Base-by-base conservation (phyloP, 2,329 filamentous ascomycete species). In the Claviceps cyperi region DNA sequence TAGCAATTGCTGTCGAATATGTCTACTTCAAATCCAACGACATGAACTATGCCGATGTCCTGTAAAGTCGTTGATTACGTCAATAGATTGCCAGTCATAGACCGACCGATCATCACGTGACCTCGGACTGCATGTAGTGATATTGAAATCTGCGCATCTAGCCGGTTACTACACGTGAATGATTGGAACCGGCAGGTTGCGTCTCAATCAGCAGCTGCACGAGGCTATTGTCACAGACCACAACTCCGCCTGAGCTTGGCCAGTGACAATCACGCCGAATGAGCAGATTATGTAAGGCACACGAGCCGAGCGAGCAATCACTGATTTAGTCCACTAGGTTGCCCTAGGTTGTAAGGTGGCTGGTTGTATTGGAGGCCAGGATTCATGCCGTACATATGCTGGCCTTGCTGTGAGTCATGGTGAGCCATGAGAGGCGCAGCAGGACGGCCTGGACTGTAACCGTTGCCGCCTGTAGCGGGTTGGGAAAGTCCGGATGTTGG, bases 391-490 rank as follows among this genome's bases (percentile, higher is more conserved):
- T 77, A 90, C 69, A 73, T 79, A 59, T 71, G 80, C 62, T 94
- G 88, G 40, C 90, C 89, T 64, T 94, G 90, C 61, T 96, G 91
- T 28, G 90, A 96, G 50, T 87, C 87, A 68, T 95, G 88, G 57
- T 90, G 90, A 60, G 83, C 86, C 91, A 97, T 97, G 82, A 94
- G 88, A 2, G 87, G 83, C 13, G 92, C 87, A 19, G 72, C 64
- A 28, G 83, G 81, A 46, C 89, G 80, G 51, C 87, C 82, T 1
- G 91, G 91, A 62, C 91, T 96, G n/a, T 86, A 95, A 15, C 88
- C 87, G 58, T 83, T 85, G 7, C 78, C 74, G 43, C 78, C 85
- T 19, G 83, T 79, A 50, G 80, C 75, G 8, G 70, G 66, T 56
- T 80, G 78, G 28, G 76, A 77, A 17, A 74, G 74, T 2, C 72